Evolutionary conservation across 192 early-diverging fungal species (phyloP).

Genomic region (Coemansia sp.): DNA sequence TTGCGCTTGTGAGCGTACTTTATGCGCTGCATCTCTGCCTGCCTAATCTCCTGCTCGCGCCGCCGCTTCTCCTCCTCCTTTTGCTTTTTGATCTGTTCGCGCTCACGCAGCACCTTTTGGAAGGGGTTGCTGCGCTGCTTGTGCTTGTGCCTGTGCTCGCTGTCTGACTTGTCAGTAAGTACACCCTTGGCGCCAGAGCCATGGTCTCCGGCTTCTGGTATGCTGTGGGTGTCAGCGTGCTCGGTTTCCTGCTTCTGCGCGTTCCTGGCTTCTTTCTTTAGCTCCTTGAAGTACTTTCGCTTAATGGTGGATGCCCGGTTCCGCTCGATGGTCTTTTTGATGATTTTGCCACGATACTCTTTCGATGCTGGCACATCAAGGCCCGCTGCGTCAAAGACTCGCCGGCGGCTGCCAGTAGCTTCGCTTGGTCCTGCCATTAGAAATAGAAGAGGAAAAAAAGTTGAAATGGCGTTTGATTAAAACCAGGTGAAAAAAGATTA

Average conservation of each 20-base stretch:
- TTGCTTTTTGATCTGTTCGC: conserved; percentile 17
- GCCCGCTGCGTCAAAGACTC: conserved; percentile 18
- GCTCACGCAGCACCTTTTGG: conserved; percentile 27
- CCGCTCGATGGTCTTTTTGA: conserved; percentile 50
- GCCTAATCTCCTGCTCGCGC: conserved; percentile 19
- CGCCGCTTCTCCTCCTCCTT: conserved; percentile 18
- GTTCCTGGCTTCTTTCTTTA: conserved; percentile 10
- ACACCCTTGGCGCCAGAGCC: neutral
- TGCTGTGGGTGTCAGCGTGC: no score
- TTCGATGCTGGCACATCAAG: conserved; percentile 28
- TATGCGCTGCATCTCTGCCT: conserved; percentile 18
- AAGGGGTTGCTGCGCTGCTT: conserved; percentile 37
- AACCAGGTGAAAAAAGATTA: no score
- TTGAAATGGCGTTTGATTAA: neutral
- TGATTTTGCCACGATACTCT: conserved; percentile 35
- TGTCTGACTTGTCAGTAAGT: neutral
- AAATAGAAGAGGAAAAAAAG: neutral
- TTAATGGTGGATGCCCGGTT: conserved; percentile 40
- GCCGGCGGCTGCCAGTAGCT: conserved; percentile 15
- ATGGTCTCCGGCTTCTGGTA: no score
- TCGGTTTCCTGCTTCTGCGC: no score
- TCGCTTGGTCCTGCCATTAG: conserved; percentile 7
- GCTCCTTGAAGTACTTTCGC: conserved; percentile 42
- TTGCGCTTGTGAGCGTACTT: conserved; percentile 31
- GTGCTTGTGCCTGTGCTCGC: conserved; percentile 1